Conservation (phyloP, 2,329 filamentous ascomycete species). For the Claviceps purpurea region DNA sequence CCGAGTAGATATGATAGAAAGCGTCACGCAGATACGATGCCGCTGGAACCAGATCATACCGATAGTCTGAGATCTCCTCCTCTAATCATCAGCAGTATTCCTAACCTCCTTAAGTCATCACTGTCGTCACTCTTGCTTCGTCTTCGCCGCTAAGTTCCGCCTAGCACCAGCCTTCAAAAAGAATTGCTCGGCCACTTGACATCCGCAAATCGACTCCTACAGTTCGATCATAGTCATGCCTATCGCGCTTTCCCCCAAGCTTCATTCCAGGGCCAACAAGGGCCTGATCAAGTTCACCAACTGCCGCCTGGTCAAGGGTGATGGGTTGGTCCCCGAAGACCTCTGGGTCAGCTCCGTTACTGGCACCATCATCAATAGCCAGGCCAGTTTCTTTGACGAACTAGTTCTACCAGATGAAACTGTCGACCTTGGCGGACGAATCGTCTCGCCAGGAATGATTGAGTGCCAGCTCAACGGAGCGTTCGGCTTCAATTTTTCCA, state of each 20-base stretch:
- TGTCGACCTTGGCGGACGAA: slow-evolving; percentile 69
- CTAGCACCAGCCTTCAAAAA: not conserved
- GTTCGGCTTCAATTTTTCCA: slow-evolving; percentile 86
- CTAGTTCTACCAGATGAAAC: slow-evolving; percentile 56
- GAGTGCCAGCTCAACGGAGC: slow-evolving; percentile 88
- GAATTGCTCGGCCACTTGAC: not conserved
- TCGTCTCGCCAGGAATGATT: slow-evolving; percentile 75
- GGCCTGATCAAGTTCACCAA: slow-evolving; percentile 81
- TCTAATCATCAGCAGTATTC: not conserved
- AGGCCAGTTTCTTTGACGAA: slow-evolving; percentile 54
- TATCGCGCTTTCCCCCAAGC: slow-evolving; percentile 27
- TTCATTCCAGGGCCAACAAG: slow-evolving; percentile 20
- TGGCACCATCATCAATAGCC: slow-evolving; percentile 67
- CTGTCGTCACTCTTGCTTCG: not conserved
- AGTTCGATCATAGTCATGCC: slow-evolving; percentile 26
- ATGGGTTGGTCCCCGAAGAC: slow-evolving; percentile 58
- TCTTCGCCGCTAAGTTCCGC: not conserved
- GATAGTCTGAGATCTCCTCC: not conserved
- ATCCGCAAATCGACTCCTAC: not conserved
- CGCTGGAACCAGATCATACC: not conserved
- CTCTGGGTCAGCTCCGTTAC: slow-evolving; percentile 78
- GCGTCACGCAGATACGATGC: not conserved
- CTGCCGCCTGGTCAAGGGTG: slow-evolving; percentile 60
- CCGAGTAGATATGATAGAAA: not conserved
- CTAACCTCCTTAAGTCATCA: not conserved